Percentiles rank a stretch among this genome's conserved stretches.
Conservation (phyloP, 148 eudicot genomes). For the Rhododendron simsii region DNA sequence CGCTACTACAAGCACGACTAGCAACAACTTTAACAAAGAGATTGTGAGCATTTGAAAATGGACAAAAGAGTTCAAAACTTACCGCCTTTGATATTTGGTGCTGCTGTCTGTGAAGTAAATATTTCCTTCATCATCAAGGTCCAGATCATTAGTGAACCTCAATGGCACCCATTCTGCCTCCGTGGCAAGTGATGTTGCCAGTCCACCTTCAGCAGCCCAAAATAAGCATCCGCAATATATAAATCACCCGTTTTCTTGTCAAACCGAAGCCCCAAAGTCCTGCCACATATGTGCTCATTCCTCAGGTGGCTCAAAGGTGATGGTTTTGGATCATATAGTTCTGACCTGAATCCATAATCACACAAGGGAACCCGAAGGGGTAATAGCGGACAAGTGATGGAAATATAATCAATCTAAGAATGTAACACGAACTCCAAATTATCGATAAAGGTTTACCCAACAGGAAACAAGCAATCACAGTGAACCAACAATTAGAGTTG, state of each 20-base stretch:
- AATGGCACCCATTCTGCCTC: slow-evolving; percentile 81
- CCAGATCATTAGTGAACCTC: slow-evolving; percentile 81
- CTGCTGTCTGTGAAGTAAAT: slow-evolving; percentile 89
- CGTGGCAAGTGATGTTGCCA: slow-evolving; percentile 67
- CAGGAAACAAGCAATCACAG: too few relatives aligned
- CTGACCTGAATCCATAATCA: slow-evolving; percentile 47
- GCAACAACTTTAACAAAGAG: neutral
- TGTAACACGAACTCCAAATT: too few relatives aligned
- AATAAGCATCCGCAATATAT: slow-evolving; percentile 92
- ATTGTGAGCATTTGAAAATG: neutral
- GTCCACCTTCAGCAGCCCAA: slow-evolving; percentile 83
- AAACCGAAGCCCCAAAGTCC: slow-evolving; percentile 86
- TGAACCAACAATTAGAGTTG: too few relatives aligned
- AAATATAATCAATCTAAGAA: too few relatives aligned
- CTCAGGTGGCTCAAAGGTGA: slow-evolving; percentile 49
- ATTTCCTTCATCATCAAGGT: slow-evolving; percentile 77
- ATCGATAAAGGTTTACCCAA: too few relatives aligned
- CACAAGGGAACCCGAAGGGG: neutral
- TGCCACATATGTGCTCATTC: slow-evolving; percentile 91
- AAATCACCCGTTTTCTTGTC: slow-evolving; percentile 84
- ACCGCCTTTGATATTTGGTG: slow-evolving; percentile 78
- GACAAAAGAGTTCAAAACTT: neutral
- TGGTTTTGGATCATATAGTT: slow-evolving; percentile 69
- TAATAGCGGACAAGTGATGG: neutral
- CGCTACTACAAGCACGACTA: neutral